phyloP scores from a whole-genome alignment of 2,329 filamentous ascomycete genomes.

The Macrophomina phaseolina region DNA sequence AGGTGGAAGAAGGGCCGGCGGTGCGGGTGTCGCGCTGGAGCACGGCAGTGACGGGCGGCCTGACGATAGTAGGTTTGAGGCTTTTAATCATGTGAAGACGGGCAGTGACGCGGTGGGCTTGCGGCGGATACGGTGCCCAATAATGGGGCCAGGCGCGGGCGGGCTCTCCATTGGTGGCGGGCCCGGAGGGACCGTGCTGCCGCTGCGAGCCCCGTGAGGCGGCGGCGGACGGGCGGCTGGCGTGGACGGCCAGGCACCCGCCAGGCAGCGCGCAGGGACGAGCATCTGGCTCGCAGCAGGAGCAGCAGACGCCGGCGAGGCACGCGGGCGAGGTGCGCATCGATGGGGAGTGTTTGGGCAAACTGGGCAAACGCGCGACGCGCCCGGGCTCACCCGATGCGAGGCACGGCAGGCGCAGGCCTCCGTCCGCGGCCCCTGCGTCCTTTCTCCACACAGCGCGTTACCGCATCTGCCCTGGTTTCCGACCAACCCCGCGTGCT shows the following conservation, averaged over 20 bases:
- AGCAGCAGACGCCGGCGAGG: too few relatives aligned
- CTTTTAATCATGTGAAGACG: constrained; percentile 12
- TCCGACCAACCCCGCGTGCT: constrained; percentile 25
- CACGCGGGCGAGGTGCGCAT: neutral
- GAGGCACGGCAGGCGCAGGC: neutral
- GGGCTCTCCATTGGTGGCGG: constrained; percentile 4
- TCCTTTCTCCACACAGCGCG: constrained; percentile 20
- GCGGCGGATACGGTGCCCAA: neutral
- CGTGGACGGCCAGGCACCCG: too few relatives aligned
- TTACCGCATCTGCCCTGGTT: constrained; percentile 14
- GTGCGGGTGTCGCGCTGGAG: neutral
- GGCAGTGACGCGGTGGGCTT: constrained; percentile 11
- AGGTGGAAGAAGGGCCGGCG: neutral
- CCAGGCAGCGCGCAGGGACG: too few relatives aligned
- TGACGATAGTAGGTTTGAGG: constrained; percentile 10
- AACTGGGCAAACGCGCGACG: constrained; percentile 5
- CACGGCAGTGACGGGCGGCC: constrained; percentile 17
- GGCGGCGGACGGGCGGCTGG: too few relatives aligned
- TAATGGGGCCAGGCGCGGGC: neutral
- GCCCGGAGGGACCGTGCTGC: neutral
- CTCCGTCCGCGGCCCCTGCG: constrained; percentile 2
- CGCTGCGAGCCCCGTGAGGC: neutral
- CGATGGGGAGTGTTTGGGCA: neutral
- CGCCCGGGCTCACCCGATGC: constrained; percentile 13
- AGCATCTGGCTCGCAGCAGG: too few relatives aligned